A percentile compares a stretch with the other conserved stretches of the same genome.
Evolutionary conservation across 306 rosid genomes (phyloP).

Genomic region (Sicyos baderoa): DNA sequence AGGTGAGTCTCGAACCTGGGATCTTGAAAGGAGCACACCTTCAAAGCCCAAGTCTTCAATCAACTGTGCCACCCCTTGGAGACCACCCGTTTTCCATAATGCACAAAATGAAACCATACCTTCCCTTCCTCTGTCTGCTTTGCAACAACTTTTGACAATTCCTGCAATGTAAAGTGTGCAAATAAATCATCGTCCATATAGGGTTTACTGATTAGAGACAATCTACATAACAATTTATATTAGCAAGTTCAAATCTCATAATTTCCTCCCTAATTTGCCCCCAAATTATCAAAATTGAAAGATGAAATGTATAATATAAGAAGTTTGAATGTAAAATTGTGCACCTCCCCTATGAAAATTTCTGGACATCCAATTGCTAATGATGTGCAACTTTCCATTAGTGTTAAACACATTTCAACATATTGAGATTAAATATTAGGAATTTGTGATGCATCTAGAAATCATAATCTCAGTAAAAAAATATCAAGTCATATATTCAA

Average conservation of each 20-base stretch:
- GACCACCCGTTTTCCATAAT: background rate
- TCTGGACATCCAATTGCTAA: background rate
- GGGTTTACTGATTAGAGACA: background rate
- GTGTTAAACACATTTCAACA: background rate
- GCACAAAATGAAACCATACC: conserved; percentile 35
- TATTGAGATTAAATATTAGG: background rate
- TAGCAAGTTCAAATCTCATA: background rate
- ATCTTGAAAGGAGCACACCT: too few relatives aligned
- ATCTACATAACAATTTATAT: background rate
- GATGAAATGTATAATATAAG: background rate
- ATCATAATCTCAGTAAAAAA: background rate
- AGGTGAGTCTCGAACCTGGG: too few relatives aligned
- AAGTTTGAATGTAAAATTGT: background rate
- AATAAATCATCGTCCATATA: background rate
- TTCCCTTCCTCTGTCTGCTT: conserved; percentile 96
- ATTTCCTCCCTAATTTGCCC: background rate
- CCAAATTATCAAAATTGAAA: background rate
- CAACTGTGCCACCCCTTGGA: too few relatives aligned
- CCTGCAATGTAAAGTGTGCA: conserved; percentile 37
- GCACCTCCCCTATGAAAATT: background rate
- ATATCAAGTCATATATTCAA: background rate
- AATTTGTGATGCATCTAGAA: background rate
- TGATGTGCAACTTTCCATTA: background rate
- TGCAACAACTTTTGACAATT: conserved; percentile 68
- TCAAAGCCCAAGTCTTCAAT: too few relatives aligned